A percentile compares a stretch with the other conserved stretches of the same genome.
These are phyloP conservation scores for Cercospora sesami DNA, from an alignment of 2,329 filamentous ascomycete genomes.

Conservation along the genomic window DNA sequence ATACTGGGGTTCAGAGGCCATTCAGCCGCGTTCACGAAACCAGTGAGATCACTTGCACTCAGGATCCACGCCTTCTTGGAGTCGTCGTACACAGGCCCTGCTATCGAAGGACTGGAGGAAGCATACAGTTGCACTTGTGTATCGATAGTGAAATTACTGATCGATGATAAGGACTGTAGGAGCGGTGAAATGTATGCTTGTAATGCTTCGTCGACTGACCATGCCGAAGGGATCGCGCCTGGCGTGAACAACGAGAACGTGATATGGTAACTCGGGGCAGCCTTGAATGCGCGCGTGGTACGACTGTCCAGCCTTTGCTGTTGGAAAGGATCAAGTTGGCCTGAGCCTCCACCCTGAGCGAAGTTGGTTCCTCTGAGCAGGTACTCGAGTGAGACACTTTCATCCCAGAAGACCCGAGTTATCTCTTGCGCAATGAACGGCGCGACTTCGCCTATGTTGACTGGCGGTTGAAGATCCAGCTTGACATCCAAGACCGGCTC, in stretches of 20 bases:
- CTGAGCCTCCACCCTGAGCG: conserved; percentile 27
- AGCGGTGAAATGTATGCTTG: conserved; percentile 79
- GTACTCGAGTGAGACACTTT: conserved; percentile 72
- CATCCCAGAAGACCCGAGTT: conserved; percentile 77
- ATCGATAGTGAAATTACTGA: conserved; percentile 94
- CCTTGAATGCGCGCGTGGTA: conserved; percentile 82
- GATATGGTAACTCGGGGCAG: conserved; percentile 89
- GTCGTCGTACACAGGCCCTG: conserved; percentile 56
- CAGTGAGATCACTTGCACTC: conserved; percentile 81
- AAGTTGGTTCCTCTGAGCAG: conserved; percentile 35
- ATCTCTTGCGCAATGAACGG: conserved; percentile 77
- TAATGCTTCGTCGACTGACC: conserved; percentile 85
- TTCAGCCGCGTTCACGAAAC: conserved; percentile 96
- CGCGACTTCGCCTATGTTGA: conserved; percentile 67
- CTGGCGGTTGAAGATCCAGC: conserved; percentile 67
- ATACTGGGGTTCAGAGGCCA: conserved; percentile 96
- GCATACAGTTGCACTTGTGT: conserved; percentile 96
- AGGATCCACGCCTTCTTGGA: conserved; percentile 64
- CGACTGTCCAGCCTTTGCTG: conserved; percentile 59
- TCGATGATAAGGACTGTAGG: conserved; percentile 72
- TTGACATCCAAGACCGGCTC: conserved; percentile 72
- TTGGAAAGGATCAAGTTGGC: conserved; percentile 35
- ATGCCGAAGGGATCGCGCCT: conserved; percentile 73
- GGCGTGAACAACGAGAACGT: conserved; percentile 94
- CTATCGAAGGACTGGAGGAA: conserved; percentile 62